A percentile compares a stretch with the other conserved stretches of the same genome.
Evolutionary conservation across 192 early-diverging fungal genomes (phyloP).

Genomic region (Backusella tarrabulga): DNA sequence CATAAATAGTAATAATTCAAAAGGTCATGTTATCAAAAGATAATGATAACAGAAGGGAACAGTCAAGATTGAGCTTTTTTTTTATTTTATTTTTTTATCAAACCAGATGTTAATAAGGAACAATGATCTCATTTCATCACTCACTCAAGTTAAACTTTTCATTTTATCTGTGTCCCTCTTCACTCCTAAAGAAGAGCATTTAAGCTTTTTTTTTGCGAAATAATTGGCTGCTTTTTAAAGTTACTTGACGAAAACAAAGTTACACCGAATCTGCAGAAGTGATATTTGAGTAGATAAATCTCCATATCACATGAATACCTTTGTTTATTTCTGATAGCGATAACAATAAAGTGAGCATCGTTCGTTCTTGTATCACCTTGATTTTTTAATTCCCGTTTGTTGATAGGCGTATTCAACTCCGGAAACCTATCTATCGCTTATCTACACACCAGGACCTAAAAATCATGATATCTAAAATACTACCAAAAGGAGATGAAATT

Average conservation of each 20-base stretch:
- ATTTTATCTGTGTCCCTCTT: not conserved
- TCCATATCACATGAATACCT: not conserved
- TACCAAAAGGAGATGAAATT: not conserved
- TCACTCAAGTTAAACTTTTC: not conserved
- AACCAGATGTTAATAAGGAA: not conserved
- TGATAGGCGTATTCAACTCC: not conserved
- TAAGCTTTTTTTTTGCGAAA: not conserved
- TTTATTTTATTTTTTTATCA: not conserved
- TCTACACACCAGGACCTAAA: not conserved
- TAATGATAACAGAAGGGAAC: not conserved
- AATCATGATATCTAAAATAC: not conserved
- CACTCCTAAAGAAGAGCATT: not conserved
- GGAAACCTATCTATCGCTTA: not conserved
- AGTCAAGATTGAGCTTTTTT: not conserved
- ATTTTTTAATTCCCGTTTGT: not conserved
- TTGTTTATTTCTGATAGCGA: not conserved
- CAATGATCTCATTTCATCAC: not conserved
- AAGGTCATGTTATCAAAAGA: not conserved
- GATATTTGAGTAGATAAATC: not conserved
- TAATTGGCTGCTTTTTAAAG: not conserved
- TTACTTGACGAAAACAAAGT: not conserved
- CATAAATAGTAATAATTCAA: not conserved
- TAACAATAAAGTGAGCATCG: not conserved
- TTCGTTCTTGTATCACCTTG: not conserved
- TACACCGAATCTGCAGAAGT: not conserved